Evolutionary conservation across 2,329 filamentous ascomycete genomes (phyloP).

Genomic region (Myriosclerotinia curreyana): DNA sequence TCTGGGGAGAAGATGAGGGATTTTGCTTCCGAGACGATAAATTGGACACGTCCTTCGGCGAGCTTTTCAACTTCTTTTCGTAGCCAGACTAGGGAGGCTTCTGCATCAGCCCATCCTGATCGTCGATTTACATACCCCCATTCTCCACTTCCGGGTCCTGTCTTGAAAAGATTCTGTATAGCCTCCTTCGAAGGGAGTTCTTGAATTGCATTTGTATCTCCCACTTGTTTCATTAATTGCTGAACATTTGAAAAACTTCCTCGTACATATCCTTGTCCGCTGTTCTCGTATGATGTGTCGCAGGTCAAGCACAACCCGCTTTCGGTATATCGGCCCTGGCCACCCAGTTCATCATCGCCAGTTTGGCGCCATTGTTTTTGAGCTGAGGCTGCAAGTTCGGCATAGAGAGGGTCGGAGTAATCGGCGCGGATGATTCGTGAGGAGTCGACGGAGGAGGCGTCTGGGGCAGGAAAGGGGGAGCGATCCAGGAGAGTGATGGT

Average conservation of each 20-base stretch:
- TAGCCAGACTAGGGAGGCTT: constrained; percentile 64
- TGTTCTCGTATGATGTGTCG: constrained; percentile 42
- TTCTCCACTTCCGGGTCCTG: constrained; percentile 53
- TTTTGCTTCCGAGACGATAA: constrained; percentile 47
- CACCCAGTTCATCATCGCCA: constrained; percentile 51
- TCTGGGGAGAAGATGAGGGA: constrained; percentile 29
- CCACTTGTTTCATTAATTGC: constrained; percentile 38
- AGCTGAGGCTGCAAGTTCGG: constrained; percentile 67
- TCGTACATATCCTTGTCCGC: constrained; percentile 51
- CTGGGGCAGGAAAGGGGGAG: constrained; percentile 55
- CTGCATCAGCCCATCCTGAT: constrained; percentile 80
- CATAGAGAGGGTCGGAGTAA: constrained; percentile 78
- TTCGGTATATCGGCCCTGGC: constrained; percentile 66
- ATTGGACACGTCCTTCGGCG: constrained; percentile 45
- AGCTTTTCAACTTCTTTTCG: constrained; percentile 34
- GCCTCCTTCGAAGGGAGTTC: constrained; percentile 47
- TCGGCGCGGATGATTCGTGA: constrained; percentile 68
- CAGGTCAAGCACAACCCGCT: constrained; percentile 65
- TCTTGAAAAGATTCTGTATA: constrained; percentile 47
- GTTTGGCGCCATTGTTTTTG: constrained; percentile 65
- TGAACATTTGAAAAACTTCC: constrained; percentile 60
- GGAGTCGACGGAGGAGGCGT: constrained; percentile 60
- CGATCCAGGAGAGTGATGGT: constrained; percentile 60
- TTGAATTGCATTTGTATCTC: constrained; percentile 32
- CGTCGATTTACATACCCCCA: constrained; percentile 71